Evolutionary conservation across 2,329 filamentous ascomycete genomes (phyloP), one percentile per base, ranked within the genome.

Genomic region (Coniosporium tulheliwenetii): DNA sequence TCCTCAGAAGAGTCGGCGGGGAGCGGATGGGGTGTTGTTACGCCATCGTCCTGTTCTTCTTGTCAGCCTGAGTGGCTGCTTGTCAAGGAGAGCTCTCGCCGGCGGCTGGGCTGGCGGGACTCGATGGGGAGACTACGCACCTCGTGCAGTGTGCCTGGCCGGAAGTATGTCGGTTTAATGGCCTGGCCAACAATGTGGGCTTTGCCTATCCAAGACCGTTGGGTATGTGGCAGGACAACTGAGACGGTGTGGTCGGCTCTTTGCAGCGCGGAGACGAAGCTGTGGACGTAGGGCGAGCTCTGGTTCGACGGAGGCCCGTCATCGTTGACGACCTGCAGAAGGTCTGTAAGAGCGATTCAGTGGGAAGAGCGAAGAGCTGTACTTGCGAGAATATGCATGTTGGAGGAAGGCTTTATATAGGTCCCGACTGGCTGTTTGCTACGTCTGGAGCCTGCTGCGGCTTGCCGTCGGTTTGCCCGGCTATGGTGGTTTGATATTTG

Each of bases 181-280:
- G 83, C 82, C 58, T 89, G 81, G 42, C 87, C 87, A 52, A 96
- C 86, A 54, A 96, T 83, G 62, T 96, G 91, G 2, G 91, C 91
- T 68, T 98, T 98, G 52, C 87, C 87, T 53, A 98, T 96, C 91
- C 91, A 98, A 42, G 86, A 94, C 46, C 89, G 79, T 64, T 98
- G 91, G 5, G 79, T 80, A 59, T 95, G 77, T 1, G 91, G 91
- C 10, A 98, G 75, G 47, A 91, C 81, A 39, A 98, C 87, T 7
- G 85, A 93, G 45, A 96, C 85, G n/a, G 67, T 71, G 62, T 95
- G 89, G 7, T 86, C 86, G 30, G 80, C 77, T 42, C 69, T 62
- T 50, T 68, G 64, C 19, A 70, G 58, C 10, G 60, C 57, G 14
- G 59, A 56, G 13, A 70, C 63, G 51, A 61, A 56, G 31, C 65